phyloP scores from a whole-genome alignment of 768 basidiomycete species.

The Astraeus odoratus region DNA sequence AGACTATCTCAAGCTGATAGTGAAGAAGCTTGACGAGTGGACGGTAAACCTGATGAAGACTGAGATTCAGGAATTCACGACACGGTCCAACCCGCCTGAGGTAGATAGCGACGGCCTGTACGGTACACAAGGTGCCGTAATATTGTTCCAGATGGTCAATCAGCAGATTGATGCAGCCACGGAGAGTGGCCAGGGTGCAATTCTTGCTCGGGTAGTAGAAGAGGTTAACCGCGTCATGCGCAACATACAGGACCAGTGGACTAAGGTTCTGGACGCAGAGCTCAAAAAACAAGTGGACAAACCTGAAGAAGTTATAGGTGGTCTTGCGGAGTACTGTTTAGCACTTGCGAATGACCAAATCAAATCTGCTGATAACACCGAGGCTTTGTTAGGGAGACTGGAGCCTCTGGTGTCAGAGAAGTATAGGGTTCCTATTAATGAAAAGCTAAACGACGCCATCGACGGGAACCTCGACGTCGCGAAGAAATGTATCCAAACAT shows the following conservation, averaged over 20 bases:
- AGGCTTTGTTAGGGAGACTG: slow-evolving; percentile 75
- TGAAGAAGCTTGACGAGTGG: slow-evolving; percentile 97
- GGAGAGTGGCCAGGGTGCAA: slow-evolving; percentile 92
- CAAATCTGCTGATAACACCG: slow-evolving; percentile 90
- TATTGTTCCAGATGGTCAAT: slow-evolving; percentile 97
- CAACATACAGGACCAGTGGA: slow-evolving; percentile 82
- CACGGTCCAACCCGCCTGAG: slow-evolving; percentile 82
- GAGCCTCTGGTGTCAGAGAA: slow-evolving; percentile 93
- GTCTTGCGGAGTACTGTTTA: slow-evolving; percentile 92
- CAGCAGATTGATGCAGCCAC: slow-evolving; percentile 92
- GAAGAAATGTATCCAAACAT: slow-evolving; percentile 91
- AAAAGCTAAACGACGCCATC: slow-evolving; percentile 90
- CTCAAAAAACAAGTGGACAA: slow-evolving; percentile 84
- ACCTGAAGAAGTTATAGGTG: slow-evolving; percentile 80
- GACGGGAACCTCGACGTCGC: slow-evolving; percentile 98
- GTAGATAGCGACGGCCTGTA: slow-evolving; percentile 84
- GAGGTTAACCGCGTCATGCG: slow-evolving; percentile 90
- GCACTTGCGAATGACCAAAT: slow-evolving; percentile 97
- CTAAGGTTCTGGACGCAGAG: slow-evolving; percentile 73
- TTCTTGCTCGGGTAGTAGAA: slow-evolving; percentile 83
- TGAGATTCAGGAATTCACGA: slow-evolving; percentile 78
- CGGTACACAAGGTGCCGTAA: slow-evolving; percentile 86
- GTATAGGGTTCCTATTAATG: slow-evolving; percentile 76
- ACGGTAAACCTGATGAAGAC: slow-evolving; percentile 88
- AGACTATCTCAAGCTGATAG: slow-evolving; percentile 89